Conservation (phyloP, 2,329 filamentous ascomycete species). For the Eutypella sp. region DNA sequence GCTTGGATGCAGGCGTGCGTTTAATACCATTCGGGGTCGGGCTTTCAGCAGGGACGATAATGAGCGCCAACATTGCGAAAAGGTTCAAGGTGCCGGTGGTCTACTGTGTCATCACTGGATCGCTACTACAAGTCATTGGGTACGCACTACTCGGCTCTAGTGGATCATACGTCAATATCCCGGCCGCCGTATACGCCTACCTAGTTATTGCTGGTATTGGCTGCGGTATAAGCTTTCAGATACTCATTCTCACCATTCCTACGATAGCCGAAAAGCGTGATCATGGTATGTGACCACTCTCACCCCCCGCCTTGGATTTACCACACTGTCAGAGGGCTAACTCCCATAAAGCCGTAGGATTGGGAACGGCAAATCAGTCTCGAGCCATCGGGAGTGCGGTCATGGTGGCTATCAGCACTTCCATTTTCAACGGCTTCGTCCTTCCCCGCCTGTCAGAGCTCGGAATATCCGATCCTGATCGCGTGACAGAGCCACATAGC, state of each 20-base stretch:
- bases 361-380: constrained; percentile 2
- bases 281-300: neutral
- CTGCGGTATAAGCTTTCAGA: constrained; percentile 1
- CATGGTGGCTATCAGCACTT: neutral
- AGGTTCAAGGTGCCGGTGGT: constrained; percentile 1
- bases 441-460: neutral
- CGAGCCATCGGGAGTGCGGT: constrained; percentile 1
- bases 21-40: constrained; percentile 11
- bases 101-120: neutral
- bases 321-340: neutral
- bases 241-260: neutral
- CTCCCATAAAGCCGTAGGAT: constrained; percentile 1
- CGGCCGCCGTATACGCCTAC: neutral
- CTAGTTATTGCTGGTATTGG: constrained; percentile 1
- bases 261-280: constrained; percentile 1
- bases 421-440: constrained; percentile 3
- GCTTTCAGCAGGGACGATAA: constrained; percentile 1
- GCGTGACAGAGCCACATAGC: neutral
- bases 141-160: constrained; percentile 2
- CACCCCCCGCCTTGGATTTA: neutral
- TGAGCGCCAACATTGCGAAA: neutral
- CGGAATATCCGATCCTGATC: neutral
- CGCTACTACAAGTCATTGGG: constrained; percentile 2
- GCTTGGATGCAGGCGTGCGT: constrained; percentile 9
- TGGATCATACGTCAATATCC: neutral